Percentiles rank a stretch among this genome's conserved stretches.
Conservation (phyloP, 2,329 filamentous ascomycete species). For the Fusarium virguliforme region DNA sequence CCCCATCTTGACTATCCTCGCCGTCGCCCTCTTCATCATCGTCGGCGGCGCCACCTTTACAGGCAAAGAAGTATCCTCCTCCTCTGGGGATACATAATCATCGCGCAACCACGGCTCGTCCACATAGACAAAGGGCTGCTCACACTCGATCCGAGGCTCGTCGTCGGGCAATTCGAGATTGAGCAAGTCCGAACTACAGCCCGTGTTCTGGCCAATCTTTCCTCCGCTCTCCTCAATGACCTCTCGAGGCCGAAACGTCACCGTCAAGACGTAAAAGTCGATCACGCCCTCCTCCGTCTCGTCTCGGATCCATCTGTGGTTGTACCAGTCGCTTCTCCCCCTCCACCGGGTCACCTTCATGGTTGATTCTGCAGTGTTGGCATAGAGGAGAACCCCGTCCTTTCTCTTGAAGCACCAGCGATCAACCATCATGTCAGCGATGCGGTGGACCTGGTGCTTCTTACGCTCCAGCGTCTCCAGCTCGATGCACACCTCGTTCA, state of each 20-base stretch:
- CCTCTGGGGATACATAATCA: too few species aligned
- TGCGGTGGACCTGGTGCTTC: conserved; percentile 61
- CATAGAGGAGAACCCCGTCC: conserved; percentile 54
- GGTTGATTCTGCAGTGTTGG: conserved; percentile 46
- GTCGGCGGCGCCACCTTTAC: too few species aligned
- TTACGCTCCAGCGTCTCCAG: conserved; percentile 66
- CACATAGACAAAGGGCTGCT: neutral
- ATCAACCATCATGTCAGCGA: conserved; percentile 54
- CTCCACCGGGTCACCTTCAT: conserved; percentile 59
- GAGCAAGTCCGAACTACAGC: neutral
- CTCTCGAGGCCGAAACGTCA: conserved; percentile 55
- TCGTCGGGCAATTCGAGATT: conserved; percentile 19
- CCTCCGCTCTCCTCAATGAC: conserved; percentile 45
- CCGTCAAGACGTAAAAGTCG: conserved; percentile 62
- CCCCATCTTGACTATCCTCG: too few species aligned
- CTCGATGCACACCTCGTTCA: conserved; percentile 61
- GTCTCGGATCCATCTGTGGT: conserved; percentile 60
- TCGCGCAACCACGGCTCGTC: too few species aligned
- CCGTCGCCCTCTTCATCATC: too few species aligned
- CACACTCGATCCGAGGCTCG: neutral
- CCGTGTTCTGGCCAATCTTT: conserved; percentile 26
- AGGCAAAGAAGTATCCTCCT: too few species aligned
- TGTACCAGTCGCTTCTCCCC: conserved; percentile 62
- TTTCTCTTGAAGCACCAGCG: conserved; percentile 50
- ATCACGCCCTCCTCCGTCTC: conserved; percentile 58